A percentile compares a stretch with the other conserved stretches of the same genome.
These are phyloP conservation scores for Saposhnikovia divaricata DNA, from an alignment of 129 eudicot genomes.

Conservation along the genomic window DNA sequence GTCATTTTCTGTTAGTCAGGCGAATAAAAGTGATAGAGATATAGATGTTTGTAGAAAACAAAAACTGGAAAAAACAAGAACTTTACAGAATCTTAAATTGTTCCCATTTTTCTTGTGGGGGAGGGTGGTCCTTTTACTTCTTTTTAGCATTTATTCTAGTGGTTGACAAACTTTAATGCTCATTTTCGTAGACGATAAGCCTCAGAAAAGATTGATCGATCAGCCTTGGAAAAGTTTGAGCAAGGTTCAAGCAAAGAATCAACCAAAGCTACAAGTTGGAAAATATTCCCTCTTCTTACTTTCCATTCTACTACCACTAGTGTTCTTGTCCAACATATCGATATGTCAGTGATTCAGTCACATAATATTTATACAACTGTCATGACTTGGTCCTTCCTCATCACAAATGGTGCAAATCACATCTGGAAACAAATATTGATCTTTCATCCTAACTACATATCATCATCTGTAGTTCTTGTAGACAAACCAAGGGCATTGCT, in stretches of 20 bases:
- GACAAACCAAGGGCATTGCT: background rate
- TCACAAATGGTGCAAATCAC: background rate
- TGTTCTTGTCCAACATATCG: background rate
- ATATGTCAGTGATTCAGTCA: background rate
- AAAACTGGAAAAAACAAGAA: background rate
- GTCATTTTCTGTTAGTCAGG: background rate
- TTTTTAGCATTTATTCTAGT: background rate
- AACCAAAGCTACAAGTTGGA: background rate
- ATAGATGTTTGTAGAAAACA: background rate
- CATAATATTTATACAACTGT: background rate
- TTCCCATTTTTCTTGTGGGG: background rate
- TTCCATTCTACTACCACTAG: background rate
- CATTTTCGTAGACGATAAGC: background rate
- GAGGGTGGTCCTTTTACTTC: background rate
- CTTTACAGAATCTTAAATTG: background rate
- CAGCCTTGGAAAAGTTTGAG: background rate
- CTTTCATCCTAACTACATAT: background rate
- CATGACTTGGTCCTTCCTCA: background rate
- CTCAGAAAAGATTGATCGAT: background rate
- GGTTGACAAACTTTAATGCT: background rate
- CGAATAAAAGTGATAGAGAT: background rate
- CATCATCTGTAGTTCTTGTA: background rate
- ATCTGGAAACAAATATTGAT: background rate
- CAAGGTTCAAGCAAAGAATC: background rate
- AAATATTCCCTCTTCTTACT: background rate